A percentile compares a stretch with the other conserved stretches of the same genome.
phyloP scores from a whole-genome alignment of 768 basidiomycete genomes.

The Sutorius australiensis region DNA sequence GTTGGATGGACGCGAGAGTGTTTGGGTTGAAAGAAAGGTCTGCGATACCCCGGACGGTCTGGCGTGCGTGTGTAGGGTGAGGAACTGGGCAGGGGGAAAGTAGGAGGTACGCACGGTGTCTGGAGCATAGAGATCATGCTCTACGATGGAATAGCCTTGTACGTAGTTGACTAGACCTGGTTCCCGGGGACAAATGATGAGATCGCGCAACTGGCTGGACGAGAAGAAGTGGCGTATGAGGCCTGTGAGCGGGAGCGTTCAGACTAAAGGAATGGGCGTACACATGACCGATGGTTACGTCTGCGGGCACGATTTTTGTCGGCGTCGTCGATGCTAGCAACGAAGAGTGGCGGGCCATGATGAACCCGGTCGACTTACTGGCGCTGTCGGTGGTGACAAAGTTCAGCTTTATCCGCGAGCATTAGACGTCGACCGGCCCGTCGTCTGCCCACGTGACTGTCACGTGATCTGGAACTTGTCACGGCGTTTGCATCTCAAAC shows the following conservation, averaged over 20 bases:
- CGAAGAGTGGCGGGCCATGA: conserved; percentile 48
- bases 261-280: conserved; percentile 31
- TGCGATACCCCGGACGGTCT: conserved; percentile 48
- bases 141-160: conserved; percentile 48
- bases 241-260: background rate
- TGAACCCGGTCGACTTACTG: background rate
- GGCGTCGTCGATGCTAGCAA: conserved; percentile 44
- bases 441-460: conserved; percentile 14
- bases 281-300: conserved; percentile 62
- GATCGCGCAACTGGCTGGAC: conserved; percentile 70
- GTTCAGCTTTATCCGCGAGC: conserved; percentile 1
- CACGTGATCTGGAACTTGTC: conserved; percentile 18
- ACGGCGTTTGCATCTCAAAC: background rate
- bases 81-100: conserved; percentile 12
- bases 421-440: conserved; percentile 16
- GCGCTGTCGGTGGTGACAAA: conserved; percentile 7
- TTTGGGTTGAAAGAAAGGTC: conserved; percentile 59
- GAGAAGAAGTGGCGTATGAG: conserved; percentile 7
- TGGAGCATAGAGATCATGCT: conserved; percentile 53
- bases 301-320: conserved; percentile 38
- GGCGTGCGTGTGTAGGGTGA: conserved; percentile 15
- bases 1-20: conserved; percentile 53
- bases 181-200: conserved; percentile 69
- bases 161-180: conserved; percentile 64
- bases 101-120: conserved; percentile 39